Conservation (phyloP, 2,329 filamentous ascomycete species). For the Fusarium sp. region DNA sequence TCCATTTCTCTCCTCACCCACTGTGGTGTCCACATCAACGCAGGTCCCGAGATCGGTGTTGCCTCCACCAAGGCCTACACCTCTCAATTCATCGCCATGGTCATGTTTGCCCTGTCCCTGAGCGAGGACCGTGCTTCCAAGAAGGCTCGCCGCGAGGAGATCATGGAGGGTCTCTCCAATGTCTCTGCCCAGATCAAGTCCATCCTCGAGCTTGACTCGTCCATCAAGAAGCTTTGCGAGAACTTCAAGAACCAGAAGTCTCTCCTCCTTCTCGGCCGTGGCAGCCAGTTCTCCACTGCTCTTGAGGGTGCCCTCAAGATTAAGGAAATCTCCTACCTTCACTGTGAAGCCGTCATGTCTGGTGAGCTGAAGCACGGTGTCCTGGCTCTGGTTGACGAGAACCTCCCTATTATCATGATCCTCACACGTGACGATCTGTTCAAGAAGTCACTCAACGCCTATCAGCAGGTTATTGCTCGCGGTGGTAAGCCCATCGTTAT, state of each 20-base stretch:
- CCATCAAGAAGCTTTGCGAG: constrained; percentile 93
- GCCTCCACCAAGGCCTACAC: constrained; percentile 99
- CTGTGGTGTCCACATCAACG: constrained; percentile 99
- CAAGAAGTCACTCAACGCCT: constrained; percentile 98
- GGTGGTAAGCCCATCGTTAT: constrained; percentile 97
- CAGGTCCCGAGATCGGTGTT: constrained; percentile 97
- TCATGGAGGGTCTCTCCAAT: constrained; percentile 90
- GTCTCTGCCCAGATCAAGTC: constrained; percentile 92
- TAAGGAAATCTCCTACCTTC: constrained; percentile 99
- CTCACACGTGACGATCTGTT: constrained; percentile 96
- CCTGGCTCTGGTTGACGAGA: constrained; percentile 95
- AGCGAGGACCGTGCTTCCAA: constrained; percentile 98
- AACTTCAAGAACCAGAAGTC: constrained; percentile 99
- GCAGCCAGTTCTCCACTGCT: constrained; percentile 95
- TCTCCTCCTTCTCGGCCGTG: constrained; percentile 89
- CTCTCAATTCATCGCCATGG: constrained; percentile 99
- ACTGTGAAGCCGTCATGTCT: constrained; percentile 99
- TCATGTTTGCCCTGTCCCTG: constrained; percentile 98
- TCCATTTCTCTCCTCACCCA: constrained; percentile 99
- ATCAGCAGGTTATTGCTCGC: constrained; percentile 98
- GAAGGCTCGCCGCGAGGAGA: constrained; percentile 88
- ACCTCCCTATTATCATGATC: constrained; percentile 99
- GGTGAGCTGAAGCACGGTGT: constrained; percentile 99
- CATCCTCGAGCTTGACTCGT: constrained; percentile 88
- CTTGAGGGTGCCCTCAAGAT: constrained; percentile 98